Conservation (phyloP, 2,329 filamentous ascomycete species). For the Hypomyces perniciosus region DNA sequence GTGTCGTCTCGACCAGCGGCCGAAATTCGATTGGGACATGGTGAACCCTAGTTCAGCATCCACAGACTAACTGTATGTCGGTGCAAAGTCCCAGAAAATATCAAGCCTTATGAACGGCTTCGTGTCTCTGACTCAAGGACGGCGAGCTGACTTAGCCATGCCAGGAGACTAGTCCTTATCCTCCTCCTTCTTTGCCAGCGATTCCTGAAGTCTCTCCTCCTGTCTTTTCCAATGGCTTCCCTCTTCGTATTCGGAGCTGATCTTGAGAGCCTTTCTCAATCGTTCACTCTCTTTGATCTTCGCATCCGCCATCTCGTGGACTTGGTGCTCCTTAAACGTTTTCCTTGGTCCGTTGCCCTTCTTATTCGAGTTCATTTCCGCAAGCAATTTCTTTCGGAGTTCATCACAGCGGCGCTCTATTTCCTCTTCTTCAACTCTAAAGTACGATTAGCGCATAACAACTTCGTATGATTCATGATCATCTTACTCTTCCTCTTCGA, state of each 20-base stretch:
- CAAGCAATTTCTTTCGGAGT: conserved; percentile 35
- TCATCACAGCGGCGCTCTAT: conserved; percentile 62
- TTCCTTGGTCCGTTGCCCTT: conserved; percentile 32
- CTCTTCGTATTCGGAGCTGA: conserved; percentile 79
- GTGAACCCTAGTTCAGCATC: too few species aligned
- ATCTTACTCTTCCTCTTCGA: conserved; percentile 81
- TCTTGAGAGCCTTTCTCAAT: conserved; percentile 78
- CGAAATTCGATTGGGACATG: too few species aligned
- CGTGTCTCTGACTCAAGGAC: neutral
- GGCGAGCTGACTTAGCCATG: neutral
- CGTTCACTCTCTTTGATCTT: conserved; percentile 95
- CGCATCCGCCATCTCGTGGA: conserved; percentile 91
- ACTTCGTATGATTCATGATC: neutral
- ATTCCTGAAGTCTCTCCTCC: conserved; percentile 58
- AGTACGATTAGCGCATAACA: conserved; percentile 12
- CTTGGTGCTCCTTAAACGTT: conserved; percentile 82
- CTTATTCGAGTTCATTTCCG: conserved; percentile 31
- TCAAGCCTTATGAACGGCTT: neutral
- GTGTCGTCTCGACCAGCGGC: too few species aligned
- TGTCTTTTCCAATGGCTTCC: conserved; percentile 80
- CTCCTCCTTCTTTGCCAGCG: conserved; percentile 35
- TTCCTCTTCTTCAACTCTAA: conserved; percentile 75
- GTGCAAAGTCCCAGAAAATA: neutral
- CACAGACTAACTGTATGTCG: neutral
- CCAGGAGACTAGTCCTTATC: conserved; percentile 15